Base-by-base conservation (phyloP, 345 rosid species). In the Hypericum perforatum region DNA sequence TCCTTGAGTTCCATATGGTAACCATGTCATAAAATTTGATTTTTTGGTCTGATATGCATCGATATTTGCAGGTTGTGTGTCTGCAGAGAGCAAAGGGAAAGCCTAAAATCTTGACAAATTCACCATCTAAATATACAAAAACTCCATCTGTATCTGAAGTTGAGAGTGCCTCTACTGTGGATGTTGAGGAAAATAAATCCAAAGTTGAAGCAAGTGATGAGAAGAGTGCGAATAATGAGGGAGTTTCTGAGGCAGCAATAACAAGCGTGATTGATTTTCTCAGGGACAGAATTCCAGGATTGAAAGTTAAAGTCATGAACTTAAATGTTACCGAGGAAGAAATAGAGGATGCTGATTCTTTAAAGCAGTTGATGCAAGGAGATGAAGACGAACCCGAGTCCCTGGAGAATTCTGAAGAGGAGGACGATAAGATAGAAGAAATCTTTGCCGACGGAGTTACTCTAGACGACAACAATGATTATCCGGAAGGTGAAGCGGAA, bases 281-380 rank as follows among this genome's bases (percentile, higher is more conserved):
- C 39, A 92, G 85, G 75, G 95, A 92, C 53, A 87, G 80, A 74
- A 92, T 92, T 70, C 95, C 98, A 9, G 98, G 92, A 62, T 56
- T 92, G 58, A 87, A 85, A 70, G 78, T 87, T 51, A 87, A 81
- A 76, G 76, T 82, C 54, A 78, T 75, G 88, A 79, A 91, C 53
- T 61, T 81, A 40, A 73, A 68, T 62, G 64, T 70, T 49, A 58
- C 88, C 38, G 81, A 65, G 38, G 89, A 76, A 65, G 79, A 59
- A 58, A 69, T 68, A 12, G 77, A 76, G 56, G 86, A 79, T 40
- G 67, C 41, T 50, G 89, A 81, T 59, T 74, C 84, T 38, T 36
- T 73, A 64, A 70, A 72, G 71, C 84, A 78, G 63, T 63, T 84
- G 59, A 79, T 78, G 67, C 76, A 76, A 41, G 87, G 72, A 29